These are phyloP conservation scores for Chalciporus pseudorubinellus DNA, from an alignment of 768 basidiomycete species.

Conservation along the genomic window DNA sequence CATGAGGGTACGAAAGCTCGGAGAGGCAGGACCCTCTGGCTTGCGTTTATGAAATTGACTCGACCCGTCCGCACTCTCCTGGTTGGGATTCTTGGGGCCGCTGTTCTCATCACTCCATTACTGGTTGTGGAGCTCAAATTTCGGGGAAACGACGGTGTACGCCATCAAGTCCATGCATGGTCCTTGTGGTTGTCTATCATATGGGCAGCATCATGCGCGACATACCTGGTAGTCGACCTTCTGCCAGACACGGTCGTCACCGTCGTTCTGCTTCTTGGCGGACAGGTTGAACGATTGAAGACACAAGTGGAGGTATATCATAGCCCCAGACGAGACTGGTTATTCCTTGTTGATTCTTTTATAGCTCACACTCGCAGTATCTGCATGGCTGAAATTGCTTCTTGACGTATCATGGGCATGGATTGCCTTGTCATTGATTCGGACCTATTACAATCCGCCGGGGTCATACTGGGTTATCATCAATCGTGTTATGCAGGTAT, in stretches of 20 bases:
- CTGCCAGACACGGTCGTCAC: constrained; percentile 56
- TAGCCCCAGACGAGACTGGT: background rate
- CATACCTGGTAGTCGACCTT: constrained; percentile 63
- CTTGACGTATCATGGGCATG: constrained; percentile 71
- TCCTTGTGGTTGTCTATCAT: constrained; percentile 68
- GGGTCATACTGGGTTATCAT: constrained; percentile 65
- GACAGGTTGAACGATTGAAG: constrained; percentile 63
- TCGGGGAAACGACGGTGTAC: constrained; percentile 39
- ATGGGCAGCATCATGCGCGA: constrained; percentile 61
- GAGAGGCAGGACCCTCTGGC: constrained; percentile 61
- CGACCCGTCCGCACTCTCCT: constrained; percentile 57
- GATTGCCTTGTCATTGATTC: constrained; percentile 67
- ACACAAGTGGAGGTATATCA: constrained; percentile 61
- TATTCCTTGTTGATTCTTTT: constrained; percentile 1
- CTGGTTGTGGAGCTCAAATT: constrained; percentile 68
- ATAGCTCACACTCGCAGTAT: constrained; percentile 66
- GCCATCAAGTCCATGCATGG: constrained; percentile 57
- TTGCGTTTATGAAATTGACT: constrained; percentile 65
- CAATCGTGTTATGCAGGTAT: constrained; percentile 70
- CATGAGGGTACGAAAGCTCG: constrained; percentile 45
- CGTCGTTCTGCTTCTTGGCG: constrained; percentile 52
- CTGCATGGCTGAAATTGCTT: constrained; percentile 66
- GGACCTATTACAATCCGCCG: constrained; percentile 54
- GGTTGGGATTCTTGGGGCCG: constrained; percentile 55
- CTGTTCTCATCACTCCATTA: constrained; percentile 65